These are phyloP conservation scores for Exophiala sp. DNA, from an alignment of 2,329 filamentous ascomycete species.

Conservation along the genomic window DNA sequence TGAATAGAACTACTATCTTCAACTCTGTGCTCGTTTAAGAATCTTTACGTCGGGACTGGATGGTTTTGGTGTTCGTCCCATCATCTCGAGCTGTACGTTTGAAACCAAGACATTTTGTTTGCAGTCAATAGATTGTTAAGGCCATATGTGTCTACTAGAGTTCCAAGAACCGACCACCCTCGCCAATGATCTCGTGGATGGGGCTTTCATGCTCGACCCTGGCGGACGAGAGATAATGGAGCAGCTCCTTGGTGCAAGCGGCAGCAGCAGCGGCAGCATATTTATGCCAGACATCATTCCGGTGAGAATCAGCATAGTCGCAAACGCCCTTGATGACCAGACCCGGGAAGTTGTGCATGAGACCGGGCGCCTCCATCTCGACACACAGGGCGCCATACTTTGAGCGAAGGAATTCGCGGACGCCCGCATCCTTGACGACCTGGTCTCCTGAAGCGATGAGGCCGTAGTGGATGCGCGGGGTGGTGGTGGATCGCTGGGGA, in stretches of 20 bases:
- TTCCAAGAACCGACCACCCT: background rate
- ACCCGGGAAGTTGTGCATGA: background rate
- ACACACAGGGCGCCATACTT: background rate
- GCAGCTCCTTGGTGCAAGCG: conserved; percentile 1
- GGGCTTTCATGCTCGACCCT: background rate
- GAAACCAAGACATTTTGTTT: too few relatives aligned
- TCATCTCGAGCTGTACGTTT: too few relatives aligned
- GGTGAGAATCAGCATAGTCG: conserved; percentile 14
- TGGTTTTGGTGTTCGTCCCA: too few relatives aligned
- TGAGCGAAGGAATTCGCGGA: background rate
- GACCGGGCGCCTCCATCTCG: background rate
- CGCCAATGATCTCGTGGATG: background rate
- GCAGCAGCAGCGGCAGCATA: conserved; percentile 10
- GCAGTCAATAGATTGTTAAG: too few relatives aligned
- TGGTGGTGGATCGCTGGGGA: background rate
- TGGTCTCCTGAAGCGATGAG: background rate
- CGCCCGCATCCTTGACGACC: background rate
- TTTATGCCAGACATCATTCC: conserved; percentile 13
- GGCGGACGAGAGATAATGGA: background rate
- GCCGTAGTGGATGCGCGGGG: background rate
- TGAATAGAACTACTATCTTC: background rate
- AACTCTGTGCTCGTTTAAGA: too few relatives aligned
- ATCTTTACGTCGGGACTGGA: too few relatives aligned
- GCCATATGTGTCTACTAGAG: background rate
- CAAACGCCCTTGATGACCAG: background rate